Percentiles rank a stretch among this genome's conserved stretches.
These are phyloP conservation scores for Eustoma russellianum DNA, from an alignment of 257 asterid genomes.

Conservation along the genomic window DNA sequence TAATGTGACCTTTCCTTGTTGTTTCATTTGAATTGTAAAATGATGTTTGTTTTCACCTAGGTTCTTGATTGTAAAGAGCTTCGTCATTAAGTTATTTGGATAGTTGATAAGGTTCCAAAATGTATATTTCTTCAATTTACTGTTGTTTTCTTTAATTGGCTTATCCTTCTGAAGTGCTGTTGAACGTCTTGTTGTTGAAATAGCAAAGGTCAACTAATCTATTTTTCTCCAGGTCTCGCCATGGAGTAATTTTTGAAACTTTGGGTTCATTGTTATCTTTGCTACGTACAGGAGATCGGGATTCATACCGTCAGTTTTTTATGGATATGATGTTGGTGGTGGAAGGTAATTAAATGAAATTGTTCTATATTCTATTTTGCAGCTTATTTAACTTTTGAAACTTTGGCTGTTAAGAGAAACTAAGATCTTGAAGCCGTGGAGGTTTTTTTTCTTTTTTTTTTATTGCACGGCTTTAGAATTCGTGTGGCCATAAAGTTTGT, in stretches of 20 bases:
- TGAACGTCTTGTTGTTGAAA: too few relatives aligned
- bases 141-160: too few relatives aligned
- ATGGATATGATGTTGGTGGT: slow-evolving; percentile 55
- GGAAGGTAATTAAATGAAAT: slow-evolving; percentile 43
- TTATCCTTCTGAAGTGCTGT: too few relatives aligned
- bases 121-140: too few relatives aligned
- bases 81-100: too few relatives aligned
- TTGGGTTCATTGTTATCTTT: slow-evolving; percentile 63
- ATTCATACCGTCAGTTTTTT: slow-evolving; percentile 68
- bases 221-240: slow-evolving; percentile 41
- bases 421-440: background rate
- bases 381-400: background rate
- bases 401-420: background rate
- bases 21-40: too few relatives aligned
- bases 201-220: background rate
- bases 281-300: slow-evolving; percentile 82
- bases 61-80: too few relatives aligned
- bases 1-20: too few relatives aligned
- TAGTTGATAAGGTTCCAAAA: too few relatives aligned
- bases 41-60: too few relatives aligned
- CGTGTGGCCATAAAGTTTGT: background rate
- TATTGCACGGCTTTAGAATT: background rate
- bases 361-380: background rate
- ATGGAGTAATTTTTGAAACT: slow-evolving; percentile 58
- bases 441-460: background rate